Base-by-base conservation (phyloP, 176 grass and related monocot genomes). In the Musa beccarii region DNA sequence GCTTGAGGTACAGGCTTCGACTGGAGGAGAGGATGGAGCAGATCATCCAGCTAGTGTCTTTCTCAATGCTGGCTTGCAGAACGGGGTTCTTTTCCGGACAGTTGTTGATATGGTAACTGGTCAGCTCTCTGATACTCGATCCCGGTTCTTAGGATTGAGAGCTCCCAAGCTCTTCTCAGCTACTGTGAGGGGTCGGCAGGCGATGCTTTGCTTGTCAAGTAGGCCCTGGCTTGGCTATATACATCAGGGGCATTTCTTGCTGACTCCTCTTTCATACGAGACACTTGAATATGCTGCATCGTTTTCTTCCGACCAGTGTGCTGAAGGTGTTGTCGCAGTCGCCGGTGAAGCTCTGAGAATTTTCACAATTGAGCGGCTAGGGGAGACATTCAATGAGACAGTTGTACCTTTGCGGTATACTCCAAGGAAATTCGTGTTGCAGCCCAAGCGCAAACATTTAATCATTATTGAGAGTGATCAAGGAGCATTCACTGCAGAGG, bases 101-200 rank as follows among this genome's bases (percentile, higher is more conserved):
- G 86, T 94, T 34, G 95, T 99, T 84, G 95, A 99, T 77, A 99
- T 94, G 91, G 86, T 99, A 54, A 99, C 91, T 49, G 91, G 95
- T 78, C 95, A 99, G 80, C 77, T 99, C 55, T 99, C 91, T 1
- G 90, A 99, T 86, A 93, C 90, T 55, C 77, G 88, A 77, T 94
- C 95, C 10, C 84, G 88, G 13, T 99, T 99, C 86, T 87, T 94
- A 78, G 95, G 95, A 53, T 88, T 94, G 56, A 87, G 91, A 73
- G 84, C 95, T 63, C 95, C 91, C 43, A 99, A 89, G 85, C 74
- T 99, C 22, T 99, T 99, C 81, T 89, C 95, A 9, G 86, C 89
- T 77, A 79, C 78, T 52, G 83, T 99, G 62, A 99, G 88, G 76
- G 84, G 92, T 22, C 71, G 90, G 26, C 90, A 99, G 82, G 90